A percentile compares a stretch with the other conserved stretches of the same genome.
Conservation (phyloP, 2,329 filamentous ascomycete genomes). For the Pezicula carpinea region DNA sequence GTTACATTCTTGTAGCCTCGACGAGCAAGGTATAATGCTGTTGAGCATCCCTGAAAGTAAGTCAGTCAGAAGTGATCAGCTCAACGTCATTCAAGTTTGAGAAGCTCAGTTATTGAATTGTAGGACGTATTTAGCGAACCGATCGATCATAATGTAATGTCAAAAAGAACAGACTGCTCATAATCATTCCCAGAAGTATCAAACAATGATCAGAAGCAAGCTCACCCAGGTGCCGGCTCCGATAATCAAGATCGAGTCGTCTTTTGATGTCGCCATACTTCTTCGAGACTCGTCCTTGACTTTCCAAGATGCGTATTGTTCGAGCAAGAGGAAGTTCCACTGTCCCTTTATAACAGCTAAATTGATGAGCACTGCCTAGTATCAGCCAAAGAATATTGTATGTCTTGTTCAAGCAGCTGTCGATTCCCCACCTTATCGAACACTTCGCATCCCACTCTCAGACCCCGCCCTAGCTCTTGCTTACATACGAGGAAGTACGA, state of each 20-base stretch:
- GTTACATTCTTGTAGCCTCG: slow-evolving; percentile 42
- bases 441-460: slow-evolving; percentile 1
- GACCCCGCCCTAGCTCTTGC: not conserved
- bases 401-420: too few relatives aligned
- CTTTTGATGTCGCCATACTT: not conserved
- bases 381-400: too few relatives aligned
- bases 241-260: slow-evolving; percentile 33
- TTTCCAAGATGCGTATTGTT: too few relatives aligned
- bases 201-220: too few relatives aligned
- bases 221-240: slow-evolving; percentile 34
- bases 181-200: not conserved
- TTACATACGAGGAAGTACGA: too few relatives aligned
- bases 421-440: slow-evolving; percentile 5
- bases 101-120: too few relatives aligned
- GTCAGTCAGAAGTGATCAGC: not conserved
- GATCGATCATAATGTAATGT: too few relatives aligned
- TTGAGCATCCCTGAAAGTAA: slow-evolving; percentile 30
- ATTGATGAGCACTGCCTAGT: too few relatives aligned
- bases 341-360: too few relatives aligned
- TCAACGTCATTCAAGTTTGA: not conserved
- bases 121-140: too few relatives aligned
- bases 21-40: slow-evolving; percentile 37
- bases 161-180: not conserved
- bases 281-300: too few relatives aligned
- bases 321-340: too few relatives aligned